Conservation (phyloP, 1,284 basidiomycete species). For the Ceratobasidium sp. region DNA sequence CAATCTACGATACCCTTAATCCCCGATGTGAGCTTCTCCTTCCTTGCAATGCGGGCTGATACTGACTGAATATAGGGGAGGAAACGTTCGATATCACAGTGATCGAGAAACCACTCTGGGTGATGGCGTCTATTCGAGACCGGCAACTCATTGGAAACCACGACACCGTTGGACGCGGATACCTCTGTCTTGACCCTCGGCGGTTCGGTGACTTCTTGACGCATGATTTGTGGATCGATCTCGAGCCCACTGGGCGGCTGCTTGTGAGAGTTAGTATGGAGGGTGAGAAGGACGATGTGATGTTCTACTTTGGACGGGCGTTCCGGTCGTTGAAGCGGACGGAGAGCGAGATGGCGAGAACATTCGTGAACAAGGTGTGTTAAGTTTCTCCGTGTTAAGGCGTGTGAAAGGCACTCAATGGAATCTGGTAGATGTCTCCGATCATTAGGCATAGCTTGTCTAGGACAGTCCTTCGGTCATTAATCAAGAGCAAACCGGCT, state of each 20-base stretch:
- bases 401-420: background rate
- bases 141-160: constrained; percentile 91
- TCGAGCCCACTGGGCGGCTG: constrained; percentile 90
- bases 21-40: constrained; percentile 81
- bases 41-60: constrained; percentile 14
- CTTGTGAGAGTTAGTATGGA: constrained; percentile 96
- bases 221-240: constrained; percentile 92
- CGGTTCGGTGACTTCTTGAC: constrained; percentile 91
- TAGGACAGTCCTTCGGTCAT: constrained; percentile 77
- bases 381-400: background rate
- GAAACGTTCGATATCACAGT: constrained; percentile 97
- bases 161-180: constrained; percentile 91
- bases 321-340: constrained; percentile 95
- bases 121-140: constrained; percentile 95
- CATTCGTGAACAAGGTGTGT: constrained; percentile 95
- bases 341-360: constrained; percentile 95
- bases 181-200: constrained; percentile 91
- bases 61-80: constrained; percentile 73
- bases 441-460: constrained; percentile 94
- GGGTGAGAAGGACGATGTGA: constrained; percentile 97
- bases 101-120: constrained; percentile 86
- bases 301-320: constrained; percentile 97
- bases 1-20: constrained; percentile 90
- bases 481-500: constrained; percentile 74
- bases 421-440: constrained; percentile 83